These are phyloP conservation scores for Axilococcus clingmanii DNA, from an alignment of 139 green algal genomes.

Conservation along the genomic window DNA sequence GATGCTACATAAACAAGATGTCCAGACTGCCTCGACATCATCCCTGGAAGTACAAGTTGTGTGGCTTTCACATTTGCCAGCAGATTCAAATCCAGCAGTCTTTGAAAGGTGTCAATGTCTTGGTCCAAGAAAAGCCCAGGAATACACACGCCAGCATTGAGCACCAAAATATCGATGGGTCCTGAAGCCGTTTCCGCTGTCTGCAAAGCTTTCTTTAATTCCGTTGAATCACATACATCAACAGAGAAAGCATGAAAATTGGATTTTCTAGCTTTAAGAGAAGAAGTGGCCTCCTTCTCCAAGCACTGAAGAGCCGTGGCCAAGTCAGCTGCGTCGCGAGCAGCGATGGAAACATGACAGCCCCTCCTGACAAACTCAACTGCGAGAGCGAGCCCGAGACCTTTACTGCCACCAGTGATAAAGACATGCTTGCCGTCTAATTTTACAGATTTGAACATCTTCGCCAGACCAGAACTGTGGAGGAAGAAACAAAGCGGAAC, in stretches of 20 bases:
- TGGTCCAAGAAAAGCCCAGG: conserved; percentile 66
- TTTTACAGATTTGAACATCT: conserved; percentile 3
- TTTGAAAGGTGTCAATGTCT: conserved; percentile 28
- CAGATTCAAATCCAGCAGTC: conserved; percentile 70
- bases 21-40: conserved; percentile 52
- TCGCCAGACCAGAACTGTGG: no score
- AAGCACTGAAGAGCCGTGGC: conserved; percentile 27
- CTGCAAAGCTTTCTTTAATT: conserved; percentile 10
- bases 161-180: conserved; percentile 55
- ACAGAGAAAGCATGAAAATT: conserved; percentile 14
- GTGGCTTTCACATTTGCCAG: conserved; percentile 50
- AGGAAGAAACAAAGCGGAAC: no score
- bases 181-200: conserved; percentile 24
- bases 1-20: conserved; percentile 55
- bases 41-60: conserved; percentile 47
- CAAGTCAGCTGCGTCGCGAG: conserved; percentile 46
- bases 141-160: conserved; percentile 48
- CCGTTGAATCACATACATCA: conserved; percentile 6
- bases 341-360: conserved; percentile 46
- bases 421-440: conserved; percentile 57
- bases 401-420: conserved; percentile 67
- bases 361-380: conserved; percentile 17
- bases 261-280: not conserved
- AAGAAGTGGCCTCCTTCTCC: not conserved
- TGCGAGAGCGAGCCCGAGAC: conserved; percentile 53